Evolutionary conservation across 192 early-diverging fungal genomes (phyloP).

Genomic region (Geranomyces michiganensis): DNA sequence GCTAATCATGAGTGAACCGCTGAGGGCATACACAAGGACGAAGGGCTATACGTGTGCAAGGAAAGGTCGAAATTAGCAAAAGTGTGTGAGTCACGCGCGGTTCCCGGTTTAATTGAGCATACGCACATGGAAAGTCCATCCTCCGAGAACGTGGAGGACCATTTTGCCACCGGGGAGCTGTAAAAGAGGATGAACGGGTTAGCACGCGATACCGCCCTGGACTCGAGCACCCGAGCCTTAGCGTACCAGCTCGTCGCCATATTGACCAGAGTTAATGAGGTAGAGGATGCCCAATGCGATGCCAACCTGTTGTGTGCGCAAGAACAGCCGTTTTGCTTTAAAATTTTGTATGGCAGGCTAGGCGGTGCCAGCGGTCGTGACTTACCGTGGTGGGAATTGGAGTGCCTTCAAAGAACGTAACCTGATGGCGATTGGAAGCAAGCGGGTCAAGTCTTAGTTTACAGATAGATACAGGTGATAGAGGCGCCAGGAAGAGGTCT

Average conservation of each 20-base stretch:
- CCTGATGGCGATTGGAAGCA: too few species aligned
- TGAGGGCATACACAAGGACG: constrained; percentile 73
- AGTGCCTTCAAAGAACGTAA: constrained; percentile 85
- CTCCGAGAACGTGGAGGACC: constrained; percentile 44
- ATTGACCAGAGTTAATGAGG: constrained; percentile 51
- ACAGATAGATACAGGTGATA: too few species aligned
- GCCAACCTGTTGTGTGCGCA: neutral
- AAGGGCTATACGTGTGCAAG: constrained; percentile 52
- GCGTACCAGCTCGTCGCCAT: constrained; percentile 36
- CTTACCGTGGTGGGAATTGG: constrained; percentile 83
- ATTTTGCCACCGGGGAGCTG: constrained; percentile 58
- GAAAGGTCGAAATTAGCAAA: neutral
- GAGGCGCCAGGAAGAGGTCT: too few species aligned
- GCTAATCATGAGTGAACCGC: constrained; percentile 83
- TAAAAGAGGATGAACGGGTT: constrained; percentile 38
- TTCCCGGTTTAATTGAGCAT: constrained; percentile 4
- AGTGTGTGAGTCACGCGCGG: too few species aligned
- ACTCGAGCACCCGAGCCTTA: neutral
- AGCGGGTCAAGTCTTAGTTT: too few species aligned
- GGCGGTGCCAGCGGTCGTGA: neutral
- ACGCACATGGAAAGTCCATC: constrained; percentile 68
- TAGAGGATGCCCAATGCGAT: constrained; percentile 67
- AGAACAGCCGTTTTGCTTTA: neutral
- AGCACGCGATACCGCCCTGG: constrained; percentile 52
- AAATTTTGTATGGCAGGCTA: too few species aligned